phyloP scores from a whole-genome alignment of 2,329 filamentous ascomycete species.

The Penicillium griseofulvum region DNA sequence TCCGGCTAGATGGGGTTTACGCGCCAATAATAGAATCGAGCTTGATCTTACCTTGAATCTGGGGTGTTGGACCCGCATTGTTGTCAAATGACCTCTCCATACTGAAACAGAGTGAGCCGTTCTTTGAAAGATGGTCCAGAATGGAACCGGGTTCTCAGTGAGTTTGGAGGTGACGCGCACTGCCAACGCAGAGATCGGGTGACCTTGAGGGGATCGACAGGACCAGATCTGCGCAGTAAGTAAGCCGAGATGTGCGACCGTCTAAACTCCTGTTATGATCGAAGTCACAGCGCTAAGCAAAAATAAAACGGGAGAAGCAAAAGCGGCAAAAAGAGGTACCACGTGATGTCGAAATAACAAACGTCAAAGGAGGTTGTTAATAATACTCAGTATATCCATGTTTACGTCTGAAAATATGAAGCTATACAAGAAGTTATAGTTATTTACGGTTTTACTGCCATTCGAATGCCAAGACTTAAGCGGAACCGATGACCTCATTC shows the following conservation, averaged over 20 bases:
- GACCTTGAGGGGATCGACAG: slow-evolving; percentile 33
- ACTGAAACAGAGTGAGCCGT: slow-evolving; percentile 1
- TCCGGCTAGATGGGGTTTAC: slow-evolving; percentile 1
- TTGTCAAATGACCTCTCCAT: slow-evolving; percentile 25
- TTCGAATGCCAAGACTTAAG: slow-evolving; percentile 4
- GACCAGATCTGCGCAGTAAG: slow-evolving; percentile 22
- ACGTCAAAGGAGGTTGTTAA: background rate
- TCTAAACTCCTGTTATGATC: background rate
- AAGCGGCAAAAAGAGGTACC: background rate
- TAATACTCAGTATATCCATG: too few species aligned
- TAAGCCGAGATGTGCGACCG: slow-evolving; percentile 16
- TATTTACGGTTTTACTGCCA: slow-evolving; percentile 1
- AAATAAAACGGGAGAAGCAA: background rate
- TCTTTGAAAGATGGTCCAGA: background rate
- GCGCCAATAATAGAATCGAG: slow-evolving; percentile 4
- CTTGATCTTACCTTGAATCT: slow-evolving; percentile 17
- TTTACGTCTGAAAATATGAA: background rate
- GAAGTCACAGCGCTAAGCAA: slow-evolving; percentile 1
- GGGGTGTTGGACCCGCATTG: slow-evolving; percentile 19
- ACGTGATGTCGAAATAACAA: background rate
- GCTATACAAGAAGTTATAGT: slow-evolving; percentile 3
- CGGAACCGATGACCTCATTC: slow-evolving; percentile 8
- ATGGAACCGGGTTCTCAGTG: slow-evolving; percentile 5
- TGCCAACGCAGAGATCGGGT: slow-evolving; percentile 40
- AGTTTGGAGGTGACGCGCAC: slow-evolving; percentile 19